Conservation (phyloP, 176 grass and related monocot genomes). For the Saccharum officinarum region DNA sequence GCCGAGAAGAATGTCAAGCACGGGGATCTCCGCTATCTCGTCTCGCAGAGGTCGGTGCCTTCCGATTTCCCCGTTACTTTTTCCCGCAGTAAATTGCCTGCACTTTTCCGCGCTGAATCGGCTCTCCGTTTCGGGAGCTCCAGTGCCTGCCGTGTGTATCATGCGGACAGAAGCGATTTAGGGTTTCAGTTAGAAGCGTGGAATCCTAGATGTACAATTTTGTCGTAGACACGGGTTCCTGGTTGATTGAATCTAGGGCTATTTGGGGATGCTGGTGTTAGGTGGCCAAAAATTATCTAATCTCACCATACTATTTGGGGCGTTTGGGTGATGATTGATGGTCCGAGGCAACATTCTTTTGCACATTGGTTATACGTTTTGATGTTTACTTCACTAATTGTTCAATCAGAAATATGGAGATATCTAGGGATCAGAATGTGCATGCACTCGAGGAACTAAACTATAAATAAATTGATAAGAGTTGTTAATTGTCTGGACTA, state of each 20-base stretch:
- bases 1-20: conserved; percentile 72
- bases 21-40: conserved; percentile 89
- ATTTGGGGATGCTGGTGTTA: background rate
- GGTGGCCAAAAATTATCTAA: background rate
- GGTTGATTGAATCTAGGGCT: background rate
- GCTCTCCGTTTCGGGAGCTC: background rate
- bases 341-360: background rate
- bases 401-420: background rate
- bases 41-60: conserved; percentile 54
- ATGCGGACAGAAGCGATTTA: background rate
- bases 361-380: background rate
- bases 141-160: conserved; percentile 27
- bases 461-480: background rate
- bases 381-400: background rate
- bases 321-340: background rate
- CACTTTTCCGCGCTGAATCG: background rate
- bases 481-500: background rate
- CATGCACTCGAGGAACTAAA: background rate
- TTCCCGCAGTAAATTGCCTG: background rate
- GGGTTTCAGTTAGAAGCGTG: background rate
- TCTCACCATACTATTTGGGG: background rate
- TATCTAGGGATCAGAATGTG: background rate
- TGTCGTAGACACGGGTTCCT: background rate
- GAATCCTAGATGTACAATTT: background rate
- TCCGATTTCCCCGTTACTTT: background rate